A percentile compares a stretch with the other conserved stretches of the same genome.
Conservation (phyloP, 139 green algal species). For the Closterium sp. region DNA sequence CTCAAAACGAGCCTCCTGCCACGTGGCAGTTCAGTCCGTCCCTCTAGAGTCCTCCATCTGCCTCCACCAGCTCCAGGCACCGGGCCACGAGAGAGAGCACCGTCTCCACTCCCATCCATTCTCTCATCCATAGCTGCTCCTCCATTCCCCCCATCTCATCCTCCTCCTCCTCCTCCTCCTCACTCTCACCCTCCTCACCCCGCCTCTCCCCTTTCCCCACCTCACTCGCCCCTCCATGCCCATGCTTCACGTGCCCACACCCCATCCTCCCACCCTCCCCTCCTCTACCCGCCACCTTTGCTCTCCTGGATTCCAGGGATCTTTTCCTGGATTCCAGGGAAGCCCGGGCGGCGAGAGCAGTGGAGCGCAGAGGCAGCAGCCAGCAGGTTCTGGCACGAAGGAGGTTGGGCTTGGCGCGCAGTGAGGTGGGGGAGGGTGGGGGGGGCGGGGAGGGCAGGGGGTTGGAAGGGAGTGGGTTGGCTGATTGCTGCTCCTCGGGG, state of each 20-base stretch:
- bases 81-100: neutral
- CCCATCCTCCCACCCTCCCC: neutral
- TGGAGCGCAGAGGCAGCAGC: neutral
- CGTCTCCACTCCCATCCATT: neutral
- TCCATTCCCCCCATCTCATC: neutral
- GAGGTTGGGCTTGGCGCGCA: neutral
- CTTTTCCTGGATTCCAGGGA: neutral
- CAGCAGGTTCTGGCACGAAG: neutral
- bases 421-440: neutral
- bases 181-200: neutral
- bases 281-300: neutral
- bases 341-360: neutral
- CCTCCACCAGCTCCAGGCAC: neutral
- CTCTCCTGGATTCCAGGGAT: neutral
- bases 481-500: neutral
- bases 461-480: neutral
- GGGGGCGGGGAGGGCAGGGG: too few species aligned
- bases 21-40: too few species aligned
- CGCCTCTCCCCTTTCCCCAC: neutral
- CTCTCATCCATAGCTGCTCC: neutral
- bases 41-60: neutral
- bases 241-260: neutral
- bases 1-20: too few species aligned
- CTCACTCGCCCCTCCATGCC: too few species aligned
- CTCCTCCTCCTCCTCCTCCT: neutral